These are phyloP conservation scores for Chaetomium cochliodes DNA, from an alignment of 495 filamentous ascomycete genomes.

Conservation along the genomic window DNA sequence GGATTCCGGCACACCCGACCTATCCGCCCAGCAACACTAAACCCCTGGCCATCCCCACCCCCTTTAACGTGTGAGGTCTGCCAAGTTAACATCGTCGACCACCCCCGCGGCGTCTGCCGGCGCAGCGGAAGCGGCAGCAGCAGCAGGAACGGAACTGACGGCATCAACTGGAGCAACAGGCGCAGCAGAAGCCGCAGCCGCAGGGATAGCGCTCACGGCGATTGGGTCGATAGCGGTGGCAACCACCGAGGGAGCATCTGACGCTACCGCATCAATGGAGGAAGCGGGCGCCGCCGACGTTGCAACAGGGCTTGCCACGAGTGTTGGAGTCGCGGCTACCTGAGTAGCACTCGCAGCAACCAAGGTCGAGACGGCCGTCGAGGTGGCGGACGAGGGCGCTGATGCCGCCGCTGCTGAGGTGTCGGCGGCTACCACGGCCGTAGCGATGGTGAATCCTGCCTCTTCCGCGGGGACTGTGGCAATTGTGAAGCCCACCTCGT, in stretches of 20 bases:
- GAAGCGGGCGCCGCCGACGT: conserved; percentile 14
- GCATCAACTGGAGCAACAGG: conserved; percentile 14
- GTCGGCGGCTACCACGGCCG: conserved; percentile 9
- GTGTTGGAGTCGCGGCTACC: background rate
- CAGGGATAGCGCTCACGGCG: conserved; percentile 4
- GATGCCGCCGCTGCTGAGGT: conserved; percentile 3
- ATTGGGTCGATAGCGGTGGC: background rate
- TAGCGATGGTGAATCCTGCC: background rate
- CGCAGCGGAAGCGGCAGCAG: conserved; percentile 9
- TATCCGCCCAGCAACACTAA: background rate
- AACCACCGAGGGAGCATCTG: conserved; percentile 6
- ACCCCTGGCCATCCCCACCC: background rate
- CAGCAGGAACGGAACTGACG: conserved; percentile 13
- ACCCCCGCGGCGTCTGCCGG: conserved; percentile 16
- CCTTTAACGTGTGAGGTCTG: conserved; percentile 34
- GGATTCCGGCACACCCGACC: background rate
- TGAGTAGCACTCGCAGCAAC: background rate
- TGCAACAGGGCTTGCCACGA: conserved; percentile 1
- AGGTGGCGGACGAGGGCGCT: background rate
- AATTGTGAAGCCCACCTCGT: conserved; percentile 3
- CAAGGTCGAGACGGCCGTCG: background rate
- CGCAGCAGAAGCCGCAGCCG: conserved; percentile 17
- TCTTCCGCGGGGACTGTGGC: background rate
- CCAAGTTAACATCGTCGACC: conserved; percentile 23
- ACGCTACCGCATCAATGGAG: conserved; percentile 11